These are phyloP conservation scores for Phytophthora ohioensis DNA, from an alignment of 352 stramenopile species.

Conservation along the genomic window DNA sequence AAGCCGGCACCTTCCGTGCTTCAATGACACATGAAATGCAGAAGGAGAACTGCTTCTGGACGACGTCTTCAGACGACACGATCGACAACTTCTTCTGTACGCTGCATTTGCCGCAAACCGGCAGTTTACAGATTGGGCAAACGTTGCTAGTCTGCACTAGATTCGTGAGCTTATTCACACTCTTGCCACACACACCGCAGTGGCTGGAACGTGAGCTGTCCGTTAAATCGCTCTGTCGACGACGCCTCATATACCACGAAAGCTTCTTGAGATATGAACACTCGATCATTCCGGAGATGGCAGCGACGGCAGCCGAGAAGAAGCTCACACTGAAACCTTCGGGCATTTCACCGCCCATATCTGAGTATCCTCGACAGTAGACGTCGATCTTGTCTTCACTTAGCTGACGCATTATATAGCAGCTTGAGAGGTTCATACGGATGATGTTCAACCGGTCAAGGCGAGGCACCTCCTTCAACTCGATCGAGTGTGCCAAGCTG, in stretches of 20 bases:
- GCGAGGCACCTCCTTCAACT: conserved; percentile 38
- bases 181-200: conserved; percentile 43
- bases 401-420: conserved; percentile 58
- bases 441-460: conserved; percentile 39
- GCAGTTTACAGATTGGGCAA: conserved; percentile 44
- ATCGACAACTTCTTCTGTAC: conserved; percentile 56
- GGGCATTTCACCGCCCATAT: conserved; percentile 53
- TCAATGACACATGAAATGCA: conserved; percentile 63
- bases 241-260: conserved; percentile 54
- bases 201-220: conserved; percentile 7
- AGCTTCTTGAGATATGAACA: conserved; percentile 73
- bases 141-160: conserved; percentile 32
- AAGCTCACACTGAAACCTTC: conserved; percentile 49
- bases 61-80: conserved; percentile 43
- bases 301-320: conserved; percentile 47
- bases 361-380: conserved; percentile 56
- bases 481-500: conserved; percentile 43
- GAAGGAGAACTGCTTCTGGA: conserved; percentile 60
- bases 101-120: conserved; percentile 55
- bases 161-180: conserved; percentile 33
- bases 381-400: conserved; percentile 51
- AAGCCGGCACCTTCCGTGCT: conserved; percentile 45
- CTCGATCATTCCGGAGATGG: conserved; percentile 49
- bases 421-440: conserved; percentile 56
- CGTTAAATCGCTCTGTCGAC: conserved; percentile 20